phyloP scores from a whole-genome alignment of 306 rosid genomes.

The Prunus persica region DNA sequence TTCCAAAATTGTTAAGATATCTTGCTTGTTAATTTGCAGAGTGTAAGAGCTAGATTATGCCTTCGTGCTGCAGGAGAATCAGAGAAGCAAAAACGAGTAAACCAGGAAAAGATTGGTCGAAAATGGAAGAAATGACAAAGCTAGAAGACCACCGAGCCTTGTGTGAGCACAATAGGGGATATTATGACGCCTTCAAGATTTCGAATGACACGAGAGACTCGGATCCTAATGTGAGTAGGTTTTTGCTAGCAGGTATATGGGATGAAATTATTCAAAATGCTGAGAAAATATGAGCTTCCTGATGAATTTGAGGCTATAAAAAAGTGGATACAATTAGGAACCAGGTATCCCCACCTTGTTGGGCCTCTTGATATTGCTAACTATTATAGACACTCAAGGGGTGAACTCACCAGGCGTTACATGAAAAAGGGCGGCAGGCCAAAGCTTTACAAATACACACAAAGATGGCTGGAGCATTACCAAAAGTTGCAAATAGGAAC shows the following conservation, averaged over 20 bases:
- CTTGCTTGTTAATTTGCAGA: constrained; percentile 33
- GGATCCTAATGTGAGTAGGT: constrained; percentile 66
- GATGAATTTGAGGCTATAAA: constrained; percentile 56
- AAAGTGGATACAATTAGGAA: constrained; percentile 51
- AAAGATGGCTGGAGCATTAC: constrained; percentile 64
- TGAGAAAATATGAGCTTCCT: constrained; percentile 62
- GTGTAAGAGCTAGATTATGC: constrained; percentile 55
- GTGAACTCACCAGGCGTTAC: constrained; percentile 61
- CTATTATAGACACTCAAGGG: constrained; percentile 64
- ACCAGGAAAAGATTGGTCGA: constrained; percentile 29
- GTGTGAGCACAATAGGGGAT: constrained; percentile 24
- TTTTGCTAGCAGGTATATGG: constrained; percentile 63
- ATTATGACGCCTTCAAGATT: constrained; percentile 67
- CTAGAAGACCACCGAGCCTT: constrained; percentile 40
- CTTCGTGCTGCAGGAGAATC: constrained; percentile 61
- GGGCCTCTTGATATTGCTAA: constrained; percentile 87
- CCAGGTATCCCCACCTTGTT: constrained; percentile 47
- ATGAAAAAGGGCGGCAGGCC: constrained; percentile 48
- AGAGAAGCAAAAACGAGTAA: constrained; percentile 40
- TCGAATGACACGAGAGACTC: constrained; percentile 49
- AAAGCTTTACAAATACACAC: constrained; percentile 51
- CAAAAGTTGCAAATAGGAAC: neutral
- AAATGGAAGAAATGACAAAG: neutral
- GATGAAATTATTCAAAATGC: constrained; percentile 69
- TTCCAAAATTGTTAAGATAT: neutral